A percentile compares a stretch with the other conserved stretches of the same genome.
Conservation (phyloP, 495 filamentous ascomycete species). For the Annulohypoxylon nitens region DNA sequence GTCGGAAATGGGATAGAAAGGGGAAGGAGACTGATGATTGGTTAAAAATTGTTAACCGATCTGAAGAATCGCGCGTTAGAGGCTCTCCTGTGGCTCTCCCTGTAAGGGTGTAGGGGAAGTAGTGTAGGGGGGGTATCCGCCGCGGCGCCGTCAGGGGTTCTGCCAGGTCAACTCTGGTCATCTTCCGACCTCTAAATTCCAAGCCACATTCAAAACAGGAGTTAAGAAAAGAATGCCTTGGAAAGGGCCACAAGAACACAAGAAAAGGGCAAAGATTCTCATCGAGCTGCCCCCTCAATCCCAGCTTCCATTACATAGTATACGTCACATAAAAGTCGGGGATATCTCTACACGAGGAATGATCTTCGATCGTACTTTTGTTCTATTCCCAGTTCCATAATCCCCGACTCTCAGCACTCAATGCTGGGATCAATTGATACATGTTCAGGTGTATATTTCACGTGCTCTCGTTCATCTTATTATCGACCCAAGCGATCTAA, state of each 20-base stretch:
- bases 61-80: constrained; percentile 16
- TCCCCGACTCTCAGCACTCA: constrained; percentile 8
- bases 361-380: constrained; percentile 46
- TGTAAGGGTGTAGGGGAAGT: constrained; percentile 1
- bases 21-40: constrained; percentile 29
- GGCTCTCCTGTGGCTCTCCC: neutral
- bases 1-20: constrained; percentile 29
- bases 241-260: constrained; percentile 15
- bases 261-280: constrained; percentile 13
- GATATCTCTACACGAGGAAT: constrained; percentile 36
- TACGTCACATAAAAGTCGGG: constrained; percentile 26
- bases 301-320: constrained; percentile 5
- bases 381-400: constrained; percentile 29
- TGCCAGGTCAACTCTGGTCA: constrained; percentile 22
- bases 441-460: neutral
- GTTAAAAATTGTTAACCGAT: constrained; percentile 26
- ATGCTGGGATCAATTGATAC: constrained; percentile 22
- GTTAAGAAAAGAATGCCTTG: constrained; percentile 35
- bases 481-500: constrained; percentile 38
- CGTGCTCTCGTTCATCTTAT: constrained; percentile 36
- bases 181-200: constrained; percentile 25
- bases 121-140: neutral
- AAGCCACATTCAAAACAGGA: constrained; percentile 47
- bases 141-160: constrained; percentile 18
- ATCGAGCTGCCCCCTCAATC: constrained; percentile 10